Base-by-base conservation (phyloP, 345 rosid genomes). In the Rhodamnia rubescens region DNA sequence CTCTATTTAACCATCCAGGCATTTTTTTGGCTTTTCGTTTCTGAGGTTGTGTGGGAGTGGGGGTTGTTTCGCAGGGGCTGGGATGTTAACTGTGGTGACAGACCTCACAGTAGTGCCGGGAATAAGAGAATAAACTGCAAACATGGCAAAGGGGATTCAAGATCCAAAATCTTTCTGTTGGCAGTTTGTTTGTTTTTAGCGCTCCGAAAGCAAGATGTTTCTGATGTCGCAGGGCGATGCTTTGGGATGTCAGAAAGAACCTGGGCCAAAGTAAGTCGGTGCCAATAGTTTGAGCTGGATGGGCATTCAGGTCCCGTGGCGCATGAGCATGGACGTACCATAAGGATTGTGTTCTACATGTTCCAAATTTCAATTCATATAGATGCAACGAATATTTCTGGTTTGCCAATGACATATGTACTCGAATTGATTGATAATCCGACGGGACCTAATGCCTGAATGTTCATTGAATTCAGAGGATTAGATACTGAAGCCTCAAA, bases 181-280 rank as follows among this genome's bases (percentile, higher is more conserved):
- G 53, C 6, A 24, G 53, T n/a, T 50, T 42, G 42, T 21, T 82
- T 50, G 42, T 21, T 82, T n/a, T 20, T 57, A 84, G 54, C 11
- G 27, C 5, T 32, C 26, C 21, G 55, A 49, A 40, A 42, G 47
- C 20, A 21, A 22, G 16, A 69, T 22, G 53, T 10, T 52, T 53
- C 32, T 52, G 51, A 83, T 83, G 50, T 59, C 88, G 74, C 92
- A 93, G 96, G 59, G 95, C 95, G 84, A 36, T 90, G 90, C 90
- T 93, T 75, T 93, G 94, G 95, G 97, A 94, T 87, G 85, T 88
- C 55, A 91, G 94, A 89, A 89, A 84, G 89, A 90, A 57, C 88
- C 89, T 86, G 87, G 89, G 87, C 83, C 55, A 82, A 11, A 42
- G 49, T 42, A 89, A 88, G 69, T 88, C 89, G 3, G 85, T 91